These are phyloP conservation scores for Russula griseocarnosa DNA, from an alignment of 768 basidiomycete genomes.

Conservation along the genomic window DNA sequence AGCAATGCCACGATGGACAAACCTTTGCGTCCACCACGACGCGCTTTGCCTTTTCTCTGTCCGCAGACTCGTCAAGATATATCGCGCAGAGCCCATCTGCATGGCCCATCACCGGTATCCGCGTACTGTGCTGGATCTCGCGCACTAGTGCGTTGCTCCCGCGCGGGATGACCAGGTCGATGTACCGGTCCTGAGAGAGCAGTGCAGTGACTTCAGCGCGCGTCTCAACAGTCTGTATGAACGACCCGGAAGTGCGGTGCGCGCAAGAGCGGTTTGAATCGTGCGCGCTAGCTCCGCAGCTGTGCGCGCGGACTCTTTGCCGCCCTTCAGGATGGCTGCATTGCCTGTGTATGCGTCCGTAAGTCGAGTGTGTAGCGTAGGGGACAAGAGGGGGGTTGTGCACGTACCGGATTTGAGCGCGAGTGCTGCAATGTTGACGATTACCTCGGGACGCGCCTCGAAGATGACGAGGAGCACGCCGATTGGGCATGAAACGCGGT, in stretches of 20 bases:
- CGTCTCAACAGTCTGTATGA: constrained; percentile 90
- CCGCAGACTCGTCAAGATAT: constrained; percentile 81
- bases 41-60: constrained; percentile 71
- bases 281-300: constrained; percentile 70
- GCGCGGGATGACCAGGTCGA: constrained; percentile 94
- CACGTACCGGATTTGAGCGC: constrained; percentile 85
- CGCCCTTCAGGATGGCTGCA: constrained; percentile 94
- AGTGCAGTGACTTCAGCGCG: constrained; percentile 86
- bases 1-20: constrained; percentile 18
- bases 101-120: constrained; percentile 98
- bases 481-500: constrained; percentile 93
- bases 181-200: constrained; percentile 82
- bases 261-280: constrained; percentile 71
- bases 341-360: constrained; percentile 64
- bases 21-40: constrained; percentile 92
- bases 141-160: constrained; percentile 89
- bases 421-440: constrained; percentile 92
- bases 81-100: constrained; percentile 93
- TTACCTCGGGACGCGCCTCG: constrained; percentile 95
- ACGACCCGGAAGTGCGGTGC: constrained; percentile 70
- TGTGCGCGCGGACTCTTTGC: constrained; percentile 89
- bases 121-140: constrained; percentile 83
- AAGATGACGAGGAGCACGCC: constrained; percentile 96
- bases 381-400: no score
- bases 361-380: no score